Conservation (phyloP, 345 rosid species). For the Pelargonium nanum region DNA sequence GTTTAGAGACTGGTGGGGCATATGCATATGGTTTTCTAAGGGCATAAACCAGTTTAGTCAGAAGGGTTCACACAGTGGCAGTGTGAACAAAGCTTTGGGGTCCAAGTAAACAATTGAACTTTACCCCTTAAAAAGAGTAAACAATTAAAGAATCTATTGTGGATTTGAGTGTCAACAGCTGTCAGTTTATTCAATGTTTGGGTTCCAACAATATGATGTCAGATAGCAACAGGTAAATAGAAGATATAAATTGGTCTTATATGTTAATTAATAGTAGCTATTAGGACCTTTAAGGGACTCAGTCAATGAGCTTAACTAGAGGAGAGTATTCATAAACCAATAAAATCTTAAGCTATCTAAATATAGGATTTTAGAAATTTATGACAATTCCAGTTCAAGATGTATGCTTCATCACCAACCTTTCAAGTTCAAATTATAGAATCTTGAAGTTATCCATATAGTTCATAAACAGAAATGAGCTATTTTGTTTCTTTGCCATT, state of each 20-base stretch:
- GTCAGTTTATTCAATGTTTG: background rate
- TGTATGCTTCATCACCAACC: no score
- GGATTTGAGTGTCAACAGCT: background rate
- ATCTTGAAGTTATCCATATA: no score
- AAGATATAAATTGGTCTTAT: background rate
- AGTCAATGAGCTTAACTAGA: no score
- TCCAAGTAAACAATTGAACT: background rate
- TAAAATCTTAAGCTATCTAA: no score
- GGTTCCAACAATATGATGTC: background rate
- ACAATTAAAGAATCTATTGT: background rate
- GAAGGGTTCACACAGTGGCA: background rate
- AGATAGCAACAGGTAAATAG: background rate
- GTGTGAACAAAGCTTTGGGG: slow-evolving; percentile 2
- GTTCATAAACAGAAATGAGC: no score
- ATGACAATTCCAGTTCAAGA: no score
- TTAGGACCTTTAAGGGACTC: no score
- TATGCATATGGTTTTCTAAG: background rate
- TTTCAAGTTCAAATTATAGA: no score
- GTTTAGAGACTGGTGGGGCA: background rate
- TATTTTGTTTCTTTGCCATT: no score
- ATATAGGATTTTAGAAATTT: no score
- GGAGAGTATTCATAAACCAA: background rate
- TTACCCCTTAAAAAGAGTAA: background rate
- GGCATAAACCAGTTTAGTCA: background rate
- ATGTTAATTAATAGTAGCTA: no score